Base-by-base conservation (phyloP, 495 filamentous ascomycete species). In the Annulohypoxylon bovei region DNA sequence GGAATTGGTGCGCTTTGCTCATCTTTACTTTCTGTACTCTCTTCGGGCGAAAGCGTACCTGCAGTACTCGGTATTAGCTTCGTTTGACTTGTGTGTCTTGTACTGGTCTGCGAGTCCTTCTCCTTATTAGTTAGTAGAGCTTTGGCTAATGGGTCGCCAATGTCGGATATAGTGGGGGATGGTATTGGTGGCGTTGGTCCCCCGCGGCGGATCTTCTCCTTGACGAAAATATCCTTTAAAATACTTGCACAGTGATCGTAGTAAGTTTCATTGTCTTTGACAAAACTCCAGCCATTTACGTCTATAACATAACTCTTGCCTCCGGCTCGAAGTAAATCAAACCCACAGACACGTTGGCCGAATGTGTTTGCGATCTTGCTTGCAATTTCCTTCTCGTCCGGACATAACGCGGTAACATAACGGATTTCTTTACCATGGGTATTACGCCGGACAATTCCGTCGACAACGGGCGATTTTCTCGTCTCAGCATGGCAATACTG, bases 251-350 rank as follows among this genome's bases (percentile, higher is more conserved):
- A 94, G 73, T 92, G 92, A 74, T 98, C 92, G 73, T 99, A 99
- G 73, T 99, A 99, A 49, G 96, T 93, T 47, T 97, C 93, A 75
- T 99, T 99, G 79, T 99, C 95, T 79, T 99, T 99, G 75, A 99
- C 95, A 75, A 99, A 99, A 74, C 95, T 98, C 95, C 95, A 99
- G 16, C 95, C 95, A 78, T 99, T 99, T 65, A 99, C 96, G 75
- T 99, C 95, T 67, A 99, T 98, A 12, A 99, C 95, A 80, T 92
- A 98, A 78, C 95, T 98, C 79, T 90, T 93, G 14, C 92, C 92
- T 25, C 87, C 89, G 2, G 92, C 91, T 16, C 95, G 90, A 57
- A 99, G 86, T 73, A 99, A 86, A 77, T 99, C 95, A 76, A 99
- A 99, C 3, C 95, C 95, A 77, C 95, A 99, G 12, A 99, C 94